Base-by-base conservation (phyloP, 2,329 filamentous ascomycete genomes). In the Colletotrichum echinochloae region DNA sequence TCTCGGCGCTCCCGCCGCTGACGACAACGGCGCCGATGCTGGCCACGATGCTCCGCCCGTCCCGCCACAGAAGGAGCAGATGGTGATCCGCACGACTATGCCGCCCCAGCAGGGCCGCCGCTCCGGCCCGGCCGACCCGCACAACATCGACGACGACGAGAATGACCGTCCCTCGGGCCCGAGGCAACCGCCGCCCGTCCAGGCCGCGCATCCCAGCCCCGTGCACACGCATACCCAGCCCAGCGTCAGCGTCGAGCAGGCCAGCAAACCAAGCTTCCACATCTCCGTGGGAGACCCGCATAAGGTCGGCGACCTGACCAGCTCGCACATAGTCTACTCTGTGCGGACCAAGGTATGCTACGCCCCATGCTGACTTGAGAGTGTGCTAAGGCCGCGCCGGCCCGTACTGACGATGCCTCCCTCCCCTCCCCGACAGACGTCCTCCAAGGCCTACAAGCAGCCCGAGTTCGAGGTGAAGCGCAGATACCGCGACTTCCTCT, bases 291-390 rank as follows among this genome's bases (percentile, higher is more conserved):
- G 96, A 68, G 96, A 99, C 82, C 96, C 96, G 65, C 95, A 98
- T 83, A 99, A 98, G 84, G 95, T 99, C 74, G 96, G 96, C 70
- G 96, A 98, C 81, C 82, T 98, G 79, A 98, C 96, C 11, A 97
- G 93, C 81, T 97, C 95, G 73, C 96, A 99, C 81, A 99, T 97
- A 74, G 96, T 98, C 57, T 99, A 99, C 83, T 94, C 94, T 76
- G 96, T 99, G 74, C 89, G 93, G 77, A 99, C 96, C 69, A 96
- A 92, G 90, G 94, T 96, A 86, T 71, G 75, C 61, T 23, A n/a
- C n/a, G n/a, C 16, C 39, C 16, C 44, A 18, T 20, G 6, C 12
- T 23, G n/a, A 28, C 1, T 23, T 46, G 4, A 28, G 23, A 44
- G 11, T 23, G 18, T 44, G n/a, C n/a, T 23, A 39, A 57, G 28